A percentile compares a stretch with the other conserved stretches of the same genome.
Conservation (phyloP, 2,329 filamentous ascomycete genomes). For the Colletotrichum salicis region DNA sequence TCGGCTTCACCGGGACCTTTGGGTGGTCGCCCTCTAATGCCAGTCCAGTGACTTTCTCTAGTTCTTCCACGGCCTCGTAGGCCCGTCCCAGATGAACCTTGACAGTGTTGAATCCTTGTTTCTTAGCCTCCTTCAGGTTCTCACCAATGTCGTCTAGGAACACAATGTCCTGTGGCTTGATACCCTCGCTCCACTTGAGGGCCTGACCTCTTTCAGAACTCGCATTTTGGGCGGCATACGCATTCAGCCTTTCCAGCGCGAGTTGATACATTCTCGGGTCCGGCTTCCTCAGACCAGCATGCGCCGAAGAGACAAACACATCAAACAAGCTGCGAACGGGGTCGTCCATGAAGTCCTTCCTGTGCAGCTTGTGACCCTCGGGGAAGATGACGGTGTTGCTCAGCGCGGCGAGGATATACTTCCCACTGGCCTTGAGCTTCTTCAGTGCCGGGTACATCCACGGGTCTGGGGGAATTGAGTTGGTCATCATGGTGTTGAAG, state of each 20-base stretch:
- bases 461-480: slow-evolving; percentile 77
- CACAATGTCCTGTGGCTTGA: slow-evolving; percentile 75
- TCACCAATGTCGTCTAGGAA: slow-evolving; percentile 96
- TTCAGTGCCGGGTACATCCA: slow-evolving; percentile 88
- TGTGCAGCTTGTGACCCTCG: slow-evolving; percentile 73
- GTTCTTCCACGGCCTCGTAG: slow-evolving; percentile 81
- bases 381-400: slow-evolving; percentile 94
- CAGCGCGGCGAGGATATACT: slow-evolving; percentile 81
- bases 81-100: slow-evolving; percentile 84
- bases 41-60: slow-evolving; percentile 81
- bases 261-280: slow-evolving; percentile 83
- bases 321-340: slow-evolving; percentile 79
- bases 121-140: slow-evolving; percentile 84
- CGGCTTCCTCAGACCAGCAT: slow-evolving; percentile 88
- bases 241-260: slow-evolving; percentile 74
- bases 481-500: slow-evolving; percentile 91
- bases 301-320: slow-evolving; percentile 86
- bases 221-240: slow-evolving; percentile 66
- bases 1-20: slow-evolving; percentile 57
- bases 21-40: slow-evolving; percentile 66
- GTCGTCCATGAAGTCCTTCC: slow-evolving; percentile 60
- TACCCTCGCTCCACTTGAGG: slow-evolving; percentile 59
- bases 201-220: slow-evolving; percentile 48
- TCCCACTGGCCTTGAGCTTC: slow-evolving; percentile 70
- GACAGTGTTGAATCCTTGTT: slow-evolving; percentile 81